Evolutionary conservation across 495 filamentous ascomycete genomes (phyloP), one percentile per base, ranked within the genome.

Genomic region (Podospora tetraspora): DNA sequence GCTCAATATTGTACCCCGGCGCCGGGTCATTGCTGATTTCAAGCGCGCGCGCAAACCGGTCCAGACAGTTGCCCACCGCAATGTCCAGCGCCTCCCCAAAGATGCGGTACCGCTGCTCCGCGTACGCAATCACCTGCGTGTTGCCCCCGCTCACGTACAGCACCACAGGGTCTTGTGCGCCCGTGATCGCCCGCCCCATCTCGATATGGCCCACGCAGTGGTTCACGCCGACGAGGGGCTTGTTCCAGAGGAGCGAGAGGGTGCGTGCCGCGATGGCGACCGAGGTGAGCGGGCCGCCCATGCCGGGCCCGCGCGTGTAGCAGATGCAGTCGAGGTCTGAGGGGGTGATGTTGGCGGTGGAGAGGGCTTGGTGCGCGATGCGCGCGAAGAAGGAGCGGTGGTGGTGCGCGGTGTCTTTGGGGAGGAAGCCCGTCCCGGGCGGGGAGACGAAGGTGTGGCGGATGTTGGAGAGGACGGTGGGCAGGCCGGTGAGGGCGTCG

Each of bases 191-290:
- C 52, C 95, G 86, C 27, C 95, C 95, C 95, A 99, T 99, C 82
- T 99, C 95, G 61, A 99, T 97, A 89, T 93, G 95, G 63, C 95
- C 95, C 57, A 99, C 90, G 79, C 95, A 99, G 79, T 99, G 95
- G 79, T 99, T 99, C 13, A 99, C 95, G 21, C 91, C 94, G 3
- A 99, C 89, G 22, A 99, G 81, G 22, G 86, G 83, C 76, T 93
- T 94, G n/a, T 79, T 81, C 95, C 95, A 99, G 19, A 99, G 85
- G 61, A 96, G 80, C 66, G 88, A 85, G 29, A 98, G 77, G 75
- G 91, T 92, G 66, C 95, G 85, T 32, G 94, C 95, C 0, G 88
- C 93, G 13, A 97, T 80, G 3, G 93, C 96, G 11, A 95, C 92
- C 59, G 88, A 89, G 71, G 94, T 92, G n/a, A 99, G 82, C 2